phyloP scores from a whole-genome alignment of 2,329 filamentous ascomycete genomes.

The Cryphonectria carpinicola region DNA sequence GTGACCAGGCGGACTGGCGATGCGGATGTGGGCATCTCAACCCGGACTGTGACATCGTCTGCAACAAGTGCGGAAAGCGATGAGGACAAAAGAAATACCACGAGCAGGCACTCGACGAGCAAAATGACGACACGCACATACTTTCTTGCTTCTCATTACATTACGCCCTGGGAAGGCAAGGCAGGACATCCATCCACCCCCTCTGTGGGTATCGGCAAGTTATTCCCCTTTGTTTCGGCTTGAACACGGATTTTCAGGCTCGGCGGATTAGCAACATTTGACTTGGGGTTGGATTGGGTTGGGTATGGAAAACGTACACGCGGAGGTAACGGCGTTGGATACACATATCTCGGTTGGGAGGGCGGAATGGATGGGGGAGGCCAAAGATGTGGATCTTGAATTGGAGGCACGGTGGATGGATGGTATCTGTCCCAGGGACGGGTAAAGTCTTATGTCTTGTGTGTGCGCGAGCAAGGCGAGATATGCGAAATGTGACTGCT shows the following conservation, averaged over 20 bases:
- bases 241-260: background rate
- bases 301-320: background rate
- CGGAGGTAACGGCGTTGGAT: constrained; percentile 1
- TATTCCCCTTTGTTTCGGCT: background rate
- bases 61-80: constrained; percentile 25
- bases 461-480: background rate
- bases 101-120: constrained; percentile 1
- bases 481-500: background rate
- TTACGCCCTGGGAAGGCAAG: background rate
- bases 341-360: background rate
- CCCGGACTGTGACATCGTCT: constrained; percentile 26
- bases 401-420: background rate
- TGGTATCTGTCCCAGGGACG: background rate
- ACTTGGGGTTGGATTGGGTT: background rate
- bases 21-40: constrained; percentile 27
- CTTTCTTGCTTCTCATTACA: background rate
- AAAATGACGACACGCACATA: background rate
- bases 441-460: background rate
- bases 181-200: background rate
- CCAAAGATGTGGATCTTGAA: background rate
- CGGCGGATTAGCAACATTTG: background rate
- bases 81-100: background rate
- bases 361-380: background rate
- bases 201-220: background rate
- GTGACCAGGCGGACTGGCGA: constrained; percentile 24